phyloP scores from a whole-genome alignment of 2,329 filamentous ascomycete genomes.

The Aschersonia sp. region DNA sequence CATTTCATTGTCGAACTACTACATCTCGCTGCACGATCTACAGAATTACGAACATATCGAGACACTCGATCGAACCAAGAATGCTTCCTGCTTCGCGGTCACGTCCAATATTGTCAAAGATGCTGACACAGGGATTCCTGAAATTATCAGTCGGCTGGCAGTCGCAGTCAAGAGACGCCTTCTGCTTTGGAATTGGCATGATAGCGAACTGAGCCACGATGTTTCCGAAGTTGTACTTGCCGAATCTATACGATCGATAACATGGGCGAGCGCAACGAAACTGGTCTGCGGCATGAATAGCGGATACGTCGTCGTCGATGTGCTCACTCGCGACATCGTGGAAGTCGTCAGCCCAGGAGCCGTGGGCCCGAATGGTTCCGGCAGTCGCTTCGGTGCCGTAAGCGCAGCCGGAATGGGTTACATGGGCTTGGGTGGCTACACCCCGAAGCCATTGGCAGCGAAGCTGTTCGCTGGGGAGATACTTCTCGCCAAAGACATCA shows the following conservation, averaged over 20 bases:
- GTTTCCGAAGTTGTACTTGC: constrained; percentile 64
- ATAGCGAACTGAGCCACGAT: constrained; percentile 70
- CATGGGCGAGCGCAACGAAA: constrained; percentile 79
- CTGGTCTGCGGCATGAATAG: constrained; percentile 83
- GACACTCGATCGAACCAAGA: constrained; percentile 67
- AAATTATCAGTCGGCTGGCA: constrained; percentile 81
- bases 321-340: constrained; percentile 55
- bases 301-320: constrained; percentile 80
- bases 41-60: constrained; percentile 73
- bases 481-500: constrained; percentile 92
- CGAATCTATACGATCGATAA: constrained; percentile 75
- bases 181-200: constrained; percentile 88
- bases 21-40: constrained; percentile 81
- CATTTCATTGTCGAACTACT: constrained; percentile 78
- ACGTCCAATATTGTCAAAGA: constrained; percentile 95
- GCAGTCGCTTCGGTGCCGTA: constrained; percentile 66
- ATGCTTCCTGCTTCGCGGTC: constrained; percentile 79
- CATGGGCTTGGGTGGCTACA: constrained; percentile 84
- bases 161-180: constrained; percentile 87
- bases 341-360: constrained; percentile 69
- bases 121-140: constrained; percentile 68
- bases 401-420: constrained; percentile 87
- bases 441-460: constrained; percentile 78
- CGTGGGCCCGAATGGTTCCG: constrained; percentile 47
- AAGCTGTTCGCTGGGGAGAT: constrained; percentile 72